Evolutionary conservation across 768 basidiomycete species (phyloP), one percentile per base, ranked within the genome.

Genomic region (Suillus decipiens): DNA sequence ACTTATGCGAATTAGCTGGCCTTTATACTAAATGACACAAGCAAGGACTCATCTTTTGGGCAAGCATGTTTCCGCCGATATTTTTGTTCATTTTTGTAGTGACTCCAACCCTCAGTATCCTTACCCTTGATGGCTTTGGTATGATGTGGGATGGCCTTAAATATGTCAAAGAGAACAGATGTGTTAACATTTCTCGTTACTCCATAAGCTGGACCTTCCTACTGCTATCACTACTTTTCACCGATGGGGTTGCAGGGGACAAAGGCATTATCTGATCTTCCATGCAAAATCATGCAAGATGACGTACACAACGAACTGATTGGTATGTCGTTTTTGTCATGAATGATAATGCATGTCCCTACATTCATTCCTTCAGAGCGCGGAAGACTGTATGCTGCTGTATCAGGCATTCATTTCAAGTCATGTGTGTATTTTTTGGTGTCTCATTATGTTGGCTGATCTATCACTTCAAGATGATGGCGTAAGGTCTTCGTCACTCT

Each of bases 341-440:
- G 39, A 19, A 7, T 12, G 5, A 24, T 5, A 36, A 56, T 1
- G 2, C 7, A 17, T 5, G 10, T 31, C 22, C 22, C 37, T 5
- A 43, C 36, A 47, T 57, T 12, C 11, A 28, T 41, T 41, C 10
- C 1, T 15, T 5, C 14, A 56, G 43, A 58, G 24, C 66, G 69
- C 9, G 69, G 69, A n/a, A 24, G 24, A 39, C 53, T 53, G 5
- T 69, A 70, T 48, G 39, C 62, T 14, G 47, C 63, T 55, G 57
- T 55, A 7, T 60, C 69, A 3, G 69, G 69, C 3, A 34, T 67
- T 5, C 69, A 70, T 45, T 67, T 67, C 39, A 61, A 48, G 50
- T 33, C 43, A 55, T 70, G 69, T 65, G 43, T 53, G 69, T 67
- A 14, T 36, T 19, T 19, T 28, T 57, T 5, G 2, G 3, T 28